A percentile compares a stretch with the other conserved stretches of the same genome.
These are phyloP conservation scores for Diaporthe ilicicola DNA, from an alignment of 2,329 filamentous ascomycete genomes.

Conservation along the genomic window DNA sequence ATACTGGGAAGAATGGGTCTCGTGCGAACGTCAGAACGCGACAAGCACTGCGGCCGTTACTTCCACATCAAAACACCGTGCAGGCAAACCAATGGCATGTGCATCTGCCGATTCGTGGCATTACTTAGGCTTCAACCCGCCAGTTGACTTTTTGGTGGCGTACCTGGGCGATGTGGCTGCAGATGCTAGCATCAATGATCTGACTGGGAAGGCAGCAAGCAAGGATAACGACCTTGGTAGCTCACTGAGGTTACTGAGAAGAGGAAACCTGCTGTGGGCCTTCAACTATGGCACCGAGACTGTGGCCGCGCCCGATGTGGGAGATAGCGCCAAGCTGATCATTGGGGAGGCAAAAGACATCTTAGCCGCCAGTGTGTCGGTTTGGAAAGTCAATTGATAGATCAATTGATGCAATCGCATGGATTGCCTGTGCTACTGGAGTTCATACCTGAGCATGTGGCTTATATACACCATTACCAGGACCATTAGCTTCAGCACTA, in stretches of 20 bases:
- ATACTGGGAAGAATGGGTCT: slow-evolving; percentile 37
- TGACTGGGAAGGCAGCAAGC: slow-evolving; percentile 32
- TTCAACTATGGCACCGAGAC: slow-evolving; percentile 37
- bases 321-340: slow-evolving; percentile 6
- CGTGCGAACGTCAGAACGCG: slow-evolving; percentile 31
- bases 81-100: slow-evolving; percentile 36
- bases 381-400: slow-evolving; percentile 33
- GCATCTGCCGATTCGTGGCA: slow-evolving; percentile 31
- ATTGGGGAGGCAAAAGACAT: slow-evolving; percentile 34
- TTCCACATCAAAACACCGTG: slow-evolving; percentile 36
- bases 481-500: no score
- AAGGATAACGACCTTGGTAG: slow-evolving; percentile 34
- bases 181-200: slow-evolving; percentile 30
- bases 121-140: slow-evolving; percentile 38
- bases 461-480: not conserved
- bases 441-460: not conserved
- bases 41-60: slow-evolving; percentile 34
- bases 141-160: slow-evolving; percentile 35
- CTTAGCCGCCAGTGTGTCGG: slow-evolving; percentile 34
- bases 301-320: slow-evolving; percentile 31
- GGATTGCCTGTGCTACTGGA: not conserved
- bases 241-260: slow-evolving; percentile 33
- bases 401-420: not conserved
- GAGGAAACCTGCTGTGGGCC: slow-evolving; percentile 36
- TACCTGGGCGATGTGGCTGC: slow-evolving; percentile 37